These are phyloP conservation scores for Eragrostis tef DNA, from an alignment of 202 grass and related monocot genomes.

Conservation along the genomic window DNA sequence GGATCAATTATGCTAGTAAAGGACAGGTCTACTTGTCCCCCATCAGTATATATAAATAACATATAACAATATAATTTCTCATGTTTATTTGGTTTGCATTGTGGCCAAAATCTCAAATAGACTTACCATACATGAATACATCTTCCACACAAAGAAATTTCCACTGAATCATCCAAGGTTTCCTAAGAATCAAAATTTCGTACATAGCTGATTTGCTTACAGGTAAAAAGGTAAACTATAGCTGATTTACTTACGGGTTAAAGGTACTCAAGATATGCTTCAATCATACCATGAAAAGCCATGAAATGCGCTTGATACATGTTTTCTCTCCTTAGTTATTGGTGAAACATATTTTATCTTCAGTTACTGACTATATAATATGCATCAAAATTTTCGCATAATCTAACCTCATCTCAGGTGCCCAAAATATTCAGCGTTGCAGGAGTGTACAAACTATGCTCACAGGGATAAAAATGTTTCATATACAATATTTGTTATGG, in stretches of 20 bases:
- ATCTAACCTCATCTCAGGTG: conserved; percentile 20
- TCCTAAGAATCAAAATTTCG: conserved; percentile 21
- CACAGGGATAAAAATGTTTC: conserved; percentile 12
- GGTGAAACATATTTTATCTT: no score
- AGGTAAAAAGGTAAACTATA: conserved; percentile 21
- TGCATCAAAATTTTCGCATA: conserved; percentile 1
- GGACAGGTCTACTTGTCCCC: no score
- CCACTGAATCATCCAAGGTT: neutral
- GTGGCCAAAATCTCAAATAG: conserved; percentile 22
- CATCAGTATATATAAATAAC: no score
- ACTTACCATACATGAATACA: neutral
- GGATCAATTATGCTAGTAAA: conserved; percentile 14
- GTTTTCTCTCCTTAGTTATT: conserved; percentile 32
- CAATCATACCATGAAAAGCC: conserved; percentile 22
- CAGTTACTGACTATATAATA: neutral
- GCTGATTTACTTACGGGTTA: conserved; percentile 19
- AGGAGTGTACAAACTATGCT: conserved; percentile 38
- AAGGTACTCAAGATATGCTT: conserved; percentile 9
- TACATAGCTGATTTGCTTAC: conserved; percentile 25
- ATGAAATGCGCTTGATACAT: neutral
- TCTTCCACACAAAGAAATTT: conserved; percentile 24
- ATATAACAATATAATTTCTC: neutral
- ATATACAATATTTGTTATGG: conserved; percentile 12
- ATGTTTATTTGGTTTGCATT: conserved; percentile 10
- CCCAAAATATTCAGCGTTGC: conserved; percentile 4